These are phyloP conservation scores for Luffa aegyptiaca DNA, from an alignment of 306 rosid species.

Conservation along the genomic window DNA sequence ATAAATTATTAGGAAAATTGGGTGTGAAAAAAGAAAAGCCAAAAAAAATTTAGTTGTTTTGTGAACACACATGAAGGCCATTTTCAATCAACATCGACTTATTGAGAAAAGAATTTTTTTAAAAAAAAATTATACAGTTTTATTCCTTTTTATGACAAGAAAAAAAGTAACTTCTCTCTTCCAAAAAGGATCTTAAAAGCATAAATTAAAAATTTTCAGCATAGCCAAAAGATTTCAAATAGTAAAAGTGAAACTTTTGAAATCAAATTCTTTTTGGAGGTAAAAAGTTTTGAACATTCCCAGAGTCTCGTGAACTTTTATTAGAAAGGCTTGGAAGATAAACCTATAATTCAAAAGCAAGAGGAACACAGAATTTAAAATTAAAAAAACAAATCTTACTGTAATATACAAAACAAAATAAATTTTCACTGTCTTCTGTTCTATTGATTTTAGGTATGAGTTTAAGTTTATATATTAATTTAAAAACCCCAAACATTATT, in stretches of 20 bases:
- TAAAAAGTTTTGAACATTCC: neutral
- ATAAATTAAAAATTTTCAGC: neutral
- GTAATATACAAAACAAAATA: too few species aligned
- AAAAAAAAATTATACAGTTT: neutral
- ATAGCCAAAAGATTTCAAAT: neutral
- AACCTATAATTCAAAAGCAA: neutral
- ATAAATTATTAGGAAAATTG: neutral
- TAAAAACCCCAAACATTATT: too few species aligned
- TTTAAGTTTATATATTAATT: too few species aligned
- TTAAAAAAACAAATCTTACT: neutral
- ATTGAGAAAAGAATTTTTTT: neutral
- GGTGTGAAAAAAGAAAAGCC: neutral
- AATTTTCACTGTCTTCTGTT: too few species aligned
- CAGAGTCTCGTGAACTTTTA: neutral
- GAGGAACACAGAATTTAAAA: neutral
- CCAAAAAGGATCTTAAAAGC: neutral
- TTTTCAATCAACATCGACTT: neutral
- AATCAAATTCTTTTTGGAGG: slow-evolving; percentile 6
- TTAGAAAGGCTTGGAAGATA: neutral
- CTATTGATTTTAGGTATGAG: too few species aligned
- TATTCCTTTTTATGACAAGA: neutral
- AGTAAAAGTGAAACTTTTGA: neutral
- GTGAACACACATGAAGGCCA: neutral
- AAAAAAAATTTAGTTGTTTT: neutral
- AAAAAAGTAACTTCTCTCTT: neutral